Evolutionary conservation across 345 rosid genomes (phyloP).

Genomic region (Kandelia obovata): DNA sequence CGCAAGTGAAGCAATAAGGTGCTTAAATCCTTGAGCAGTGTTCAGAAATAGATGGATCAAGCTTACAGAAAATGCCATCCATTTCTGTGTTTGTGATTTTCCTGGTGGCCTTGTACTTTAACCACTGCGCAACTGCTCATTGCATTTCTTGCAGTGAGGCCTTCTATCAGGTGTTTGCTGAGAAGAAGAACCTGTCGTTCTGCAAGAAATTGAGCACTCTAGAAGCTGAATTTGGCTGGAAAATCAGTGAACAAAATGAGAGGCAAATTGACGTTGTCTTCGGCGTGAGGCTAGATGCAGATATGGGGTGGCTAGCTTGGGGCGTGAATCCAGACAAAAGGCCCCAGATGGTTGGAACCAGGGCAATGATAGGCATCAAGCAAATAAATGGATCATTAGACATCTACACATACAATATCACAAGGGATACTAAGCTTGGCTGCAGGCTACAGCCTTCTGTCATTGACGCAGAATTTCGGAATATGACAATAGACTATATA

Average conservation of each 20-base stretch:
- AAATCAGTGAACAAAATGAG: not conserved
- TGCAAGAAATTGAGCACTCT: constrained; percentile 36
- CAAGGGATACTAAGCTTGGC: constrained; percentile 25
- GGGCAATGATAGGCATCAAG: constrained; percentile 44
- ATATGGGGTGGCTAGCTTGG: constrained; percentile 56
- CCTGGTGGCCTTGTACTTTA: not conserved
- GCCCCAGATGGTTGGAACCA: constrained; percentile 52
- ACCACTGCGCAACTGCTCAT: not conserved
- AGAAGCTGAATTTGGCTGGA: constrained; percentile 36
- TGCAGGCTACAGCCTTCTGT: constrained; percentile 38
- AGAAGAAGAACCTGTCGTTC: not conserved
- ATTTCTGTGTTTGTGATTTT: not conserved
- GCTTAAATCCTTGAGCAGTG: no score
- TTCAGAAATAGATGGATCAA: no score
- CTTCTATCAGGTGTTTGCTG: not conserved
- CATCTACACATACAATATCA: constrained; percentile 31
- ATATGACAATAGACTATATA: not conserved
- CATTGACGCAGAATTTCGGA: constrained; percentile 7
- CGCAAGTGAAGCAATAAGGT: no score
- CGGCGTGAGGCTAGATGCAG: constrained; percentile 15
- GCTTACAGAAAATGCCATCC: not conserved
- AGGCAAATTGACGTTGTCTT: constrained; percentile 26
- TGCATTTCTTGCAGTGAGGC: constrained; percentile 4
- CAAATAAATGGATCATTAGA: constrained; percentile 5
- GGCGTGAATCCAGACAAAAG: constrained; percentile 41